A percentile compares a stretch with the other conserved stretches of the same genome.
Evolutionary conservation across 2,329 filamentous ascomycete genomes (phyloP).

Genomic region (Colletotrichum liaoningense): DNA sequence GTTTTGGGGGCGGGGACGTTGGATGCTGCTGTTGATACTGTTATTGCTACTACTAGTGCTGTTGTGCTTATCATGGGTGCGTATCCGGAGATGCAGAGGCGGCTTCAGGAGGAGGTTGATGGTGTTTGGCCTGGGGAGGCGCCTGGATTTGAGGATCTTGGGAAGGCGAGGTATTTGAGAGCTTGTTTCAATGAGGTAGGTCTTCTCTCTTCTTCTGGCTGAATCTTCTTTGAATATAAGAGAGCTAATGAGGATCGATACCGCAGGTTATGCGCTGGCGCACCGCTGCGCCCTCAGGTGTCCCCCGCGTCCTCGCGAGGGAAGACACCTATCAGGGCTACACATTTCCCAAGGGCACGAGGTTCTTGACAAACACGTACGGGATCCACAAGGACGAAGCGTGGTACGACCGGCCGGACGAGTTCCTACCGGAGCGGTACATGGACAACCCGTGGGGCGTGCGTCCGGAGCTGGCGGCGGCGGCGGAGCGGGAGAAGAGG

Average conservation of each 20-base stretch:
- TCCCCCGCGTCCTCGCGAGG: constrained; percentile 58
- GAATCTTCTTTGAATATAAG: too few species aligned
- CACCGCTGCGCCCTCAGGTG: constrained; percentile 54
- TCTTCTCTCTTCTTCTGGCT: not conserved
- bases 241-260: not conserved
- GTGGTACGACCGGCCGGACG: constrained; percentile 40
- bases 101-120: constrained; percentile 44
- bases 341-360: constrained; percentile 59
- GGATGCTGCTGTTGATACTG: constrained; percentile 25
- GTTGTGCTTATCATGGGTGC: constrained; percentile 40
- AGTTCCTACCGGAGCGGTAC: constrained; percentile 44
- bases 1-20: not conserved
- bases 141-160: constrained; percentile 45
- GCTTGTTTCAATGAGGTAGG: constrained; percentile 38
- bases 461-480: constrained; percentile 11
- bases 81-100: constrained; percentile 38
- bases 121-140: constrained; percentile 35
- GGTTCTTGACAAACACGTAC: constrained; percentile 50
- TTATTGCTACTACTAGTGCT: not conserved
- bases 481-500: constrained; percentile 30
- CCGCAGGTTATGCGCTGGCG: constrained; percentile 48
- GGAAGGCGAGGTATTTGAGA: constrained; percentile 39
- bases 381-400: constrained; percentile 41
- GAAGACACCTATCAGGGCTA: constrained; percentile 62
- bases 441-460: constrained; percentile 33